Evolutionary conservation across 192 early-diverging fungal species (phyloP).

Genomic region (Linnemannia schmuckeri): DNA sequence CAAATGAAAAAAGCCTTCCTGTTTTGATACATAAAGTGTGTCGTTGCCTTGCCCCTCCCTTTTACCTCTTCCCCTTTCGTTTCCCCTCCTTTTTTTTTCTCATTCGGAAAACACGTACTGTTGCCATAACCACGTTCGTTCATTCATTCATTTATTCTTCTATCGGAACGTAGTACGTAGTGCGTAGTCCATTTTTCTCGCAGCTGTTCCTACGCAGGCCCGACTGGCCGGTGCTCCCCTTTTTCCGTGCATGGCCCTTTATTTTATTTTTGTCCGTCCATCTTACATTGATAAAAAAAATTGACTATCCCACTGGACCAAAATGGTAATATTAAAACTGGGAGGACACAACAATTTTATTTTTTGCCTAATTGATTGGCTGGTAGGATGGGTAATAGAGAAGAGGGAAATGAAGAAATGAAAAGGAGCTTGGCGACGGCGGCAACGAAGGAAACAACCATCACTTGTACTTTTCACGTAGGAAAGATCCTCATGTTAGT

Average conservation of each 20-base stretch:
- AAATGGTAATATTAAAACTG: constrained; percentile 6
- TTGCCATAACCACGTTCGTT: no score
- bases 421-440: not conserved
- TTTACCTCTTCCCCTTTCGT: not conserved
- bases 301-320: not conserved
- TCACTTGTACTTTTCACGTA: no score
- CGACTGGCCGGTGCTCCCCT: not conserved
- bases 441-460: not conserved
- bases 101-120: no score
- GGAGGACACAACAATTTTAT: not conserved
- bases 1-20: no score
- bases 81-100: no score
- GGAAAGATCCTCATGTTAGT: no score
- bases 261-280: not conserved
- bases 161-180: no score
- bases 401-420: not conserved
- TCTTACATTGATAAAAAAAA: not conserved
- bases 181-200: not conserved
- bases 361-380: not conserved
- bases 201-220: not conserved
- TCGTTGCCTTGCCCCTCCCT: no score
- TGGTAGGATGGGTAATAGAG: not conserved
- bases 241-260: not conserved
- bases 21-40: no score
- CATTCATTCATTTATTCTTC: no score